Evolutionary conservation across 371 early-diverging fungal genomes (phyloP).

Genomic region (Apophysomyces variabilis): DNA sequence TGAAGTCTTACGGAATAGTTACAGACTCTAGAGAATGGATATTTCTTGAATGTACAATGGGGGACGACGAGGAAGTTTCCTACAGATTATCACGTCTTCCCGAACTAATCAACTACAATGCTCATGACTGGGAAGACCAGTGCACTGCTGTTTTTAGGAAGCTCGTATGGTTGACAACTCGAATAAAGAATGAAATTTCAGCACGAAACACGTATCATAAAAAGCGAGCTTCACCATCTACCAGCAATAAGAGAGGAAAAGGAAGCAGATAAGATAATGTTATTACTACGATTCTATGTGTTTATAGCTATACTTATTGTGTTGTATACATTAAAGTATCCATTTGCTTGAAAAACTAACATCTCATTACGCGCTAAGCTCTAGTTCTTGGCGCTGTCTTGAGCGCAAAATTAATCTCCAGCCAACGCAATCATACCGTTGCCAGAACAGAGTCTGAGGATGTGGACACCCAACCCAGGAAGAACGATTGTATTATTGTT

Average conservation of each 20-base stretch:
- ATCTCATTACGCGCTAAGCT: conserved; percentile 1
- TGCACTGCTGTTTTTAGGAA: background rate
- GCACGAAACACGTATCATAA: background rate
- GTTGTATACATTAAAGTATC: conserved; percentile 1
- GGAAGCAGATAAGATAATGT: background rate
- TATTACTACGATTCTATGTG: conserved; percentile 5
- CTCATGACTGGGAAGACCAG: background rate
- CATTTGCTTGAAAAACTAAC: conserved; percentile 5
- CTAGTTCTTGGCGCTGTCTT: too few relatives aligned
- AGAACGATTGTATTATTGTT: too few relatives aligned
- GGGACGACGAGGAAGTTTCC: background rate
- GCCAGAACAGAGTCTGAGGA: too few relatives aligned
- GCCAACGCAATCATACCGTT: too few relatives aligned
- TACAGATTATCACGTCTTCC: conserved; percentile 8
- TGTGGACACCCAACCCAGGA: too few relatives aligned
- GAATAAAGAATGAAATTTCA: background rate
- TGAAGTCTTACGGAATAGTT: background rate
- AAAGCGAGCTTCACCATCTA: conserved; percentile 6
- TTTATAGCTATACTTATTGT: conserved; percentile 1
- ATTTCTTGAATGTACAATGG: conserved; percentile 11
- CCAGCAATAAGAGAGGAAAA: conserved; percentile 9
- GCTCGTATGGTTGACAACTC: conserved; percentile 8
- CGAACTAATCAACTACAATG: background rate
- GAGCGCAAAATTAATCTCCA: too few relatives aligned
- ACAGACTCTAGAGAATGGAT: conserved; percentile 11